phyloP scores from a whole-genome alignment of 2,329 filamentous ascomycete species.

The Emmonsia crescens region DNA sequence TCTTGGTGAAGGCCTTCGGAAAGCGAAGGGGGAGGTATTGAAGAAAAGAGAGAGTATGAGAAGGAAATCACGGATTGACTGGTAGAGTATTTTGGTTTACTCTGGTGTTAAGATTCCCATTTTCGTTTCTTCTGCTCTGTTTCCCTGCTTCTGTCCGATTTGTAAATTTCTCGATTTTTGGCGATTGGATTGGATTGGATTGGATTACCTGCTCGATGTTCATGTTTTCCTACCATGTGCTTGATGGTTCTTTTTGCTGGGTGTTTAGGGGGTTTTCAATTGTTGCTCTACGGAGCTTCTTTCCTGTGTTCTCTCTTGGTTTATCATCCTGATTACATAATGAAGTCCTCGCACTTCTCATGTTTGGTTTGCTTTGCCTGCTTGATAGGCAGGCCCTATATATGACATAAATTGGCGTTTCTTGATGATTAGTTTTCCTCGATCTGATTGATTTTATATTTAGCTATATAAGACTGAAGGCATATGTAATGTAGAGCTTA shows the following conservation, averaged over 20 bases:
- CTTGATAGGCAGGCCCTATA: background rate
- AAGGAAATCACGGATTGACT: constrained; percentile 2
- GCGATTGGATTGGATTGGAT: constrained; percentile 7
- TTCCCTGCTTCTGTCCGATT: background rate
- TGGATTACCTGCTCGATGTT: background rate
- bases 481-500: background rate
- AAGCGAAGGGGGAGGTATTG: constrained; percentile 32
- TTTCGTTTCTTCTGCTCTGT: background rate
- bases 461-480: background rate
- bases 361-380: background rate
- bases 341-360: background rate
- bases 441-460: constrained; percentile 15
- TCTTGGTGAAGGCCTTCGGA: constrained; percentile 34
- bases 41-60: constrained; percentile 25
- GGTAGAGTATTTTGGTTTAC: constrained; percentile 3
- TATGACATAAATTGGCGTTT: background rate
- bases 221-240: background rate
- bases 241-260: background rate
- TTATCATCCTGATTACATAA: background rate
- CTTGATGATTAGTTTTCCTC: constrained; percentile 11
- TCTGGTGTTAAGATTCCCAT: background rate
- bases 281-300: background rate
- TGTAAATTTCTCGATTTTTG: constrained; percentile 11
- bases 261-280: background rate
- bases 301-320: background rate